phyloP scores from a whole-genome alignment of 139 green algal species.

The Closterium sp. region DNA sequence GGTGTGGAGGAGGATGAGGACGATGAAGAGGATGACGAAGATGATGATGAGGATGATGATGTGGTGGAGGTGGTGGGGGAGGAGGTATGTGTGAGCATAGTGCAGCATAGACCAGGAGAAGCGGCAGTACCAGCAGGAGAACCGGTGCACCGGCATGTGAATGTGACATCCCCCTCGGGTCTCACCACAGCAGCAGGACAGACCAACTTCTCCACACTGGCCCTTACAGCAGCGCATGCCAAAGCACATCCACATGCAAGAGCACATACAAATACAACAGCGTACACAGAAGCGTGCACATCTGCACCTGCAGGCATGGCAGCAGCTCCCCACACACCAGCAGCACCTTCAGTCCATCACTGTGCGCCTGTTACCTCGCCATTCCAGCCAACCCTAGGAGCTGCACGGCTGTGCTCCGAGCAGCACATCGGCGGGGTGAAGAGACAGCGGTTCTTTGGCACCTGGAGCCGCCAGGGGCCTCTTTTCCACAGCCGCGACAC shows the following conservation, averaged over 20 bases:
- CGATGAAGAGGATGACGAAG: not conserved
- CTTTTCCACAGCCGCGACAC: not conserved
- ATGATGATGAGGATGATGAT: not conserved
- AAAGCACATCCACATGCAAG: not conserved
- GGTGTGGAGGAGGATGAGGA: not conserved
- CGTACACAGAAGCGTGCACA: no score
- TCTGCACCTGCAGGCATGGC: no score
- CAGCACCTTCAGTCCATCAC: no score
- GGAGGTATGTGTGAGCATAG: not conserved
- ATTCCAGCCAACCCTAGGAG: no score
- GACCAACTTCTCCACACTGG: not conserved
- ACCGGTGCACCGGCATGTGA: no score
- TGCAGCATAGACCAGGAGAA: not conserved
- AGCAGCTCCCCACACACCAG: no score
- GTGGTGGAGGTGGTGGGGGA: not conserved
- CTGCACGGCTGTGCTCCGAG: not conserved
- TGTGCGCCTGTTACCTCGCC: no score
- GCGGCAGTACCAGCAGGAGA: not conserved
- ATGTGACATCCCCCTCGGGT: not conserved
- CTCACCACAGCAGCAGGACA: not conserved
- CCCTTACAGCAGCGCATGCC: no score
- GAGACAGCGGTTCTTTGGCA: not conserved
- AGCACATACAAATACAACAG: no score
- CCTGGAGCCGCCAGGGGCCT: not conserved
- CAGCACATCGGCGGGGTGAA: not conserved